These are phyloP conservation scores for Marchantia paleacea DNA, from an alignment of 225 moss, liverwort and hornwort species.

Conservation along the genomic window DNA sequence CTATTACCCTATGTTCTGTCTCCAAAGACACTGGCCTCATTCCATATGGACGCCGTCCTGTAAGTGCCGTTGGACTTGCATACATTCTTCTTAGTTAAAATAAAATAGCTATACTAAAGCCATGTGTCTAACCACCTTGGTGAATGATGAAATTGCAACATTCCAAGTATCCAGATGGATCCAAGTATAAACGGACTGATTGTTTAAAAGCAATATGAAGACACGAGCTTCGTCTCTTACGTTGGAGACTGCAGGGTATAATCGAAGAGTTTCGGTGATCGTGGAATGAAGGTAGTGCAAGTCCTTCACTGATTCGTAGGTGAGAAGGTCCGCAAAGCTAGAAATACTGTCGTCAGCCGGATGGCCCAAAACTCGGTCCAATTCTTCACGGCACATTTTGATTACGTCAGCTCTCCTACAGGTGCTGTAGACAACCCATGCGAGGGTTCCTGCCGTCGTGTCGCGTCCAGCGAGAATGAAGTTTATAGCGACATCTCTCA, in stretches of 20 bases:
- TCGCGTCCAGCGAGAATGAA: conserved; percentile 32
- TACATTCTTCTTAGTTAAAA: too few relatives aligned
- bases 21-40: too few relatives aligned
- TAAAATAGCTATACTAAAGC: too few relatives aligned
- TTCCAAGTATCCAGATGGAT: too few relatives aligned
- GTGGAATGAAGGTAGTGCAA: conserved; percentile 36
- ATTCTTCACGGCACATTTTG: conserved; percentile 7
- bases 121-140: too few relatives aligned
- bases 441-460: conserved; percentile 26
- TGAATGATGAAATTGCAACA: too few relatives aligned
- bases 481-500: conserved; percentile 24
- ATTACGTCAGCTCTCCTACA: conserved; percentile 2
- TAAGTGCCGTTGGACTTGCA: too few relatives aligned
- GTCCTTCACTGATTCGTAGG: conserved; percentile 18
- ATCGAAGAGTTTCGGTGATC: conserved; percentile 34
- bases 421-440: conserved; percentile 31
- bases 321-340: conserved; percentile 13
- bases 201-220: not conserved
- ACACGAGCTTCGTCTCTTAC: not conserved
- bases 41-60: too few relatives aligned
- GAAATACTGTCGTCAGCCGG: not conserved
- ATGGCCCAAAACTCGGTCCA: not conserved
- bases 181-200: too few relatives aligned
- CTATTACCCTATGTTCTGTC: too few relatives aligned
- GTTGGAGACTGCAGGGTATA: conserved; percentile 33